Percentiles rank a stretch among this genome's conserved stretches.
These are phyloP conservation scores for Hymenoscyphus scutula DNA, from an alignment of 2,329 filamentous ascomycete genomes.

Conservation along the genomic window DNA sequence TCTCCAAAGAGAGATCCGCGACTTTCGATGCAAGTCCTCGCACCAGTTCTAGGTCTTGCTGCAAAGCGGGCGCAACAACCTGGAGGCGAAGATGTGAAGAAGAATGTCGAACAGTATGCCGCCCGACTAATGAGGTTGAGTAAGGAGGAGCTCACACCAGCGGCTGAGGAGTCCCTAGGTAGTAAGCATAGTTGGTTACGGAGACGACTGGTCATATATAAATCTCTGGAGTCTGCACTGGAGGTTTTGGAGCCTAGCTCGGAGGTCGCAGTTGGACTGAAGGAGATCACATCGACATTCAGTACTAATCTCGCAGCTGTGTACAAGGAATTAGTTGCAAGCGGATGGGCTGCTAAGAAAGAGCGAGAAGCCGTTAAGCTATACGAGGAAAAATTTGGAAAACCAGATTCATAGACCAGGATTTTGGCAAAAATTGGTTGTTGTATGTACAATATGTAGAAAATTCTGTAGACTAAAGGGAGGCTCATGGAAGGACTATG, in stretches of 20 bases:
- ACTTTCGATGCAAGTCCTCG: constrained; percentile 32
- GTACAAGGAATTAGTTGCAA: neutral
- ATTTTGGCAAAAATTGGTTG: neutral
- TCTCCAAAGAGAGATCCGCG: neutral
- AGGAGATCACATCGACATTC: constrained; percentile 15
- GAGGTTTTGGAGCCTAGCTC: constrained; percentile 31
- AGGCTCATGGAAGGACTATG: constrained; percentile 73
- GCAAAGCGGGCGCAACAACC: constrained; percentile 42
- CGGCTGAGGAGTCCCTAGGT: neutral
- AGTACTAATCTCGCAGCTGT: constrained; percentile 6
- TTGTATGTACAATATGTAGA: constrained; percentile 25
- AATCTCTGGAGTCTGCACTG: constrained; percentile 29
- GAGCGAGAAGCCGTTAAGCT: neutral
- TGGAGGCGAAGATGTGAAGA: constrained; percentile 40
- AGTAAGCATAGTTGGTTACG: neutral
- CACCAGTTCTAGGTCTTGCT: constrained; percentile 43
- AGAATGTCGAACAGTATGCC: constrained; percentile 41
- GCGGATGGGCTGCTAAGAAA: constrained; percentile 5
- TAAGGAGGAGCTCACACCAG: neutral
- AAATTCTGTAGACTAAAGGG: constrained; percentile 28
- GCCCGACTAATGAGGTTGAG: constrained; percentile 25
- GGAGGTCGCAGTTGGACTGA: constrained; percentile 18
- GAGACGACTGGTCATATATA: neutral
- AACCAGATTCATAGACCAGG: neutral
- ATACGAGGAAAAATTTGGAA: neutral